Base-by-base conservation (phyloP, 768 basidiomycete species). In the Rhodocollybia butyracea region DNA sequence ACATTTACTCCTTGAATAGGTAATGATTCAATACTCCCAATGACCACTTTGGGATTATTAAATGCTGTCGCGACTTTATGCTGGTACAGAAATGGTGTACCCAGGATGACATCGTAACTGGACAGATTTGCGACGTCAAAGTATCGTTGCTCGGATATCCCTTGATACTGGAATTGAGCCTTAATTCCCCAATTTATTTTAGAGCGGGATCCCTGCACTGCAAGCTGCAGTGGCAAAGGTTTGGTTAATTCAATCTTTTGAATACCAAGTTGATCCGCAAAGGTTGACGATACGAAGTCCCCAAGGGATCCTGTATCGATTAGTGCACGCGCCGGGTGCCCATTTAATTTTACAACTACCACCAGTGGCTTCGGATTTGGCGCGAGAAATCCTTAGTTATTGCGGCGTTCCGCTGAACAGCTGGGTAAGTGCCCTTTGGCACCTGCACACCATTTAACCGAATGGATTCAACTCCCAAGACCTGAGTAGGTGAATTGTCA, bases 71-170 rank as follows among this genome's bases (percentile, higher is more conserved):
- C 56, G 1, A 73, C 61, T 7, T 62, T 29, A 29, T 75, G 68
- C 17, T 72, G 68, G 41, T 63, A 70, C 17, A 71, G n/a, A 55
- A 66, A 72, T 0, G 64, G 73, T 0, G 71, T 73, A 0, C 75
- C 69, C 0, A 76, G 57, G 3, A 76, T 72, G 0, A 71, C 3
- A n/a, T 80, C 69, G 36, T 78, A 77, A 3, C 59, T 65, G 0
- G 70, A 62, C 0, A 77, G 7, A 46, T 78, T 78, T 0, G 69
- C 64, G 0, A 77, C 58, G 56, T 78, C 67, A 46, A 78, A 76
- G 2, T 63, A 57, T 0, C 65, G 34, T 15, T 5, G 10, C 29
- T 41, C 51, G 15, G 21, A 12, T 11, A 67, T 67, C 0, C 27
- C 22, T 24, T 64, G 55, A 43, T 42, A 66, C 17, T 42, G 39